Evolutionary conservation across 495 filamentous ascomycete genomes (phyloP).

Genomic region (Neurospora tetraspora): DNA sequence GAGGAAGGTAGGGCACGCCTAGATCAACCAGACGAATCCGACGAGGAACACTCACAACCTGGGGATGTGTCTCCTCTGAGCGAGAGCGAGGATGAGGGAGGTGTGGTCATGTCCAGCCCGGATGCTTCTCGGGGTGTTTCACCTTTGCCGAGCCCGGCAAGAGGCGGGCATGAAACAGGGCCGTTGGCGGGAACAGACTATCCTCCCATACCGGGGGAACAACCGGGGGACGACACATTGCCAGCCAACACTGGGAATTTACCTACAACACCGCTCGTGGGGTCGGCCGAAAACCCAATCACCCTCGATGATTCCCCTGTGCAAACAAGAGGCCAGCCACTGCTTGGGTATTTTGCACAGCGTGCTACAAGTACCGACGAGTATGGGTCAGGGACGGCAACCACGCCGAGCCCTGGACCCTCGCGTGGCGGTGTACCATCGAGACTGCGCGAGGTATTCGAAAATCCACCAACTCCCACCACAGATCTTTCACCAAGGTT

Average conservation of each 20-base stretch:
- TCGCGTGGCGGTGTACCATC: background rate
- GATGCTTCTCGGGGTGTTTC: background rate
- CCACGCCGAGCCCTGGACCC: background rate
- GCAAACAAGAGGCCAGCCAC: background rate
- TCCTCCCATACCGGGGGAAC: background rate
- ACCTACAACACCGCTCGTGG: background rate
- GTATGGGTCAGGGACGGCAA: background rate
- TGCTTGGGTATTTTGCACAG: background rate
- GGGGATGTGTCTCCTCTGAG: slow-evolving; percentile 9
- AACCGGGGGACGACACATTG: background rate
- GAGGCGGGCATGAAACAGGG: background rate
- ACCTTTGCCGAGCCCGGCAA: background rate
- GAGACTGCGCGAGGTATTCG: background rate
- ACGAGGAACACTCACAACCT: background rate
- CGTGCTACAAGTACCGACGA: background rate
- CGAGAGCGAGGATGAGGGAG: slow-evolving; percentile 1
- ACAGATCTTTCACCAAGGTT: background rate
- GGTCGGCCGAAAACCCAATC: slow-evolving; percentile 3
- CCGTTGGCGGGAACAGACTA: background rate
- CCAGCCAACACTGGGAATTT: background rate
- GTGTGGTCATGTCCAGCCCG: background rate
- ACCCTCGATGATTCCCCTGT: slow-evolving; percentile 2
- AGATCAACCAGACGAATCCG: slow-evolving; percentile 1
- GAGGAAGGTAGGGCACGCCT: background rate
- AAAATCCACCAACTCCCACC: background rate